A percentile compares a stretch with the other conserved stretches of the same genome.
Conservation (phyloP, 2,329 filamentous ascomycete species). For the Ophiostoma sp. region DNA sequence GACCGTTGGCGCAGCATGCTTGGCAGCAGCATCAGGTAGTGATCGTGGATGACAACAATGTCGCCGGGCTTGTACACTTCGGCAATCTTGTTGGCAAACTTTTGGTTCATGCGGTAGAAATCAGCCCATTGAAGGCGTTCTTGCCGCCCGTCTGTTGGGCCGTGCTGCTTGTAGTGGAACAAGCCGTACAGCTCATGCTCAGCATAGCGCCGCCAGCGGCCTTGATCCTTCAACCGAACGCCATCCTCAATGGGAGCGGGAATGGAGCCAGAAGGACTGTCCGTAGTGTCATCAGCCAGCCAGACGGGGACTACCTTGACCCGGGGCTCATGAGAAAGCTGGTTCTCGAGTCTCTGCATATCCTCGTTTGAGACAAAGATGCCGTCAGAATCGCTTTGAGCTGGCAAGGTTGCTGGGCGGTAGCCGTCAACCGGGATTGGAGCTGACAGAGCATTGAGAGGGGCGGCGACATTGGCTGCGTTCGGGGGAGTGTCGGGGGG, state of each 20-base stretch:
- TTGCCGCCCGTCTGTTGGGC: slow-evolving; percentile 76
- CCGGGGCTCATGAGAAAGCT: slow-evolving; percentile 65
- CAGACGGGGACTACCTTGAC: slow-evolving; percentile 83
- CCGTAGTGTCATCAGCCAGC: slow-evolving; percentile 67
- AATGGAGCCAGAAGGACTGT: slow-evolving; percentile 61
- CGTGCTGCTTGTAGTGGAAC: slow-evolving; percentile 94
- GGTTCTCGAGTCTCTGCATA: slow-evolving; percentile 65
- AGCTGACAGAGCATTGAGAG: slow-evolving; percentile 67
- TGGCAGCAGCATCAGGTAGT: slow-evolving; percentile 84
- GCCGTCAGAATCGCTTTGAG: slow-evolving; percentile 55
- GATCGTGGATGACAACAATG: slow-evolving; percentile 88
- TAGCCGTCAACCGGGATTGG: slow-evolving; percentile 70
- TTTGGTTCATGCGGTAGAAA: slow-evolving; percentile 87
- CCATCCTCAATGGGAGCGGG: slow-evolving; percentile 59
- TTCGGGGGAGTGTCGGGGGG: slow-evolving; percentile 46
- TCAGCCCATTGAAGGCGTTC: slow-evolving; percentile 84
- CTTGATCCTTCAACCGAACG: slow-evolving; percentile 72
- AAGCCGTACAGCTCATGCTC: slow-evolving; percentile 88
- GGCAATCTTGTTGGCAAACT: slow-evolving; percentile 84
- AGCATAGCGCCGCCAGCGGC: slow-evolving; percentile 81
- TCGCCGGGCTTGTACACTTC: slow-evolving; percentile 89
- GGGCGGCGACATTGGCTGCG: slow-evolving; percentile 47
- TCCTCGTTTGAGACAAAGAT: slow-evolving; percentile 66
- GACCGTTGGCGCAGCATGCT: slow-evolving; percentile 80
- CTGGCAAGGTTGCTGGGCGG: slow-evolving; percentile 53